Conservation (phyloP, 2,329 filamentous ascomycete genomes). For the Paraphaeosphaeria sporulosa region DNA sequence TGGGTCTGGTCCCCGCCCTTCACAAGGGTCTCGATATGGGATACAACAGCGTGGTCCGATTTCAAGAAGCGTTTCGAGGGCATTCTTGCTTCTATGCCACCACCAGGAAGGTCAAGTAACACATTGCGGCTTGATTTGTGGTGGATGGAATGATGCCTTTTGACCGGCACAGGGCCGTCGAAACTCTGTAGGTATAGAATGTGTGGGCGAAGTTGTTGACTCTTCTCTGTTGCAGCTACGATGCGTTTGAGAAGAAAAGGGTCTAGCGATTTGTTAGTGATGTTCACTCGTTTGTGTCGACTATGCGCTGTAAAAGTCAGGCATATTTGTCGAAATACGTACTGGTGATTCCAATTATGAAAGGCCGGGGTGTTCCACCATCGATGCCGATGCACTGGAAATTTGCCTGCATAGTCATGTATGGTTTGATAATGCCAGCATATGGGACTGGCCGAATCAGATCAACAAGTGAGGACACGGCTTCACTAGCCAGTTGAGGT, state of each 20-base stretch:
- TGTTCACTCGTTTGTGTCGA: neutral
- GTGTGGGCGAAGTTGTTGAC: conserved; percentile 44
- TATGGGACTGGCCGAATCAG: conserved; percentile 51
- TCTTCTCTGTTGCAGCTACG: conserved; percentile 42
- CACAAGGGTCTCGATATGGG: conserved; percentile 44
- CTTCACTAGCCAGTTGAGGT: conserved; percentile 51
- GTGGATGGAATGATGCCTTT: conserved; percentile 47
- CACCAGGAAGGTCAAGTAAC: conserved; percentile 49
- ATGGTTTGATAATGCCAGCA: conserved; percentile 50
- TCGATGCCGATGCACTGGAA: conserved; percentile 51
- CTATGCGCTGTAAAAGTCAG: neutral
- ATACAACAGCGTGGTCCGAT: conserved; percentile 43
- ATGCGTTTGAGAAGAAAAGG: conserved; percentile 52
- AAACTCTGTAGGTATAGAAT: conserved; percentile 50
- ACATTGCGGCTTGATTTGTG: conserved; percentile 45
- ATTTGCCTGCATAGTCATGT: conserved; percentile 55
- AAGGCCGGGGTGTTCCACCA: conserved; percentile 47
- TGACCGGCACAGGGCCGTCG: conserved; percentile 45
- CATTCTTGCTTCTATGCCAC: conserved; percentile 48
- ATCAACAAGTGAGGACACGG: conserved; percentile 50
- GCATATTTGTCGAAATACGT: neutral
- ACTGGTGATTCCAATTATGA: conserved; percentile 51
- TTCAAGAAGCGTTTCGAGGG: conserved; percentile 50
- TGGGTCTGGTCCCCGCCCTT: conserved; percentile 40
- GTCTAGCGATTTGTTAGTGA: conserved; percentile 18